Conservation (phyloP, 2,329 filamentous ascomycete species). For the Immersiporthe knoxdaviesiana region DNA sequence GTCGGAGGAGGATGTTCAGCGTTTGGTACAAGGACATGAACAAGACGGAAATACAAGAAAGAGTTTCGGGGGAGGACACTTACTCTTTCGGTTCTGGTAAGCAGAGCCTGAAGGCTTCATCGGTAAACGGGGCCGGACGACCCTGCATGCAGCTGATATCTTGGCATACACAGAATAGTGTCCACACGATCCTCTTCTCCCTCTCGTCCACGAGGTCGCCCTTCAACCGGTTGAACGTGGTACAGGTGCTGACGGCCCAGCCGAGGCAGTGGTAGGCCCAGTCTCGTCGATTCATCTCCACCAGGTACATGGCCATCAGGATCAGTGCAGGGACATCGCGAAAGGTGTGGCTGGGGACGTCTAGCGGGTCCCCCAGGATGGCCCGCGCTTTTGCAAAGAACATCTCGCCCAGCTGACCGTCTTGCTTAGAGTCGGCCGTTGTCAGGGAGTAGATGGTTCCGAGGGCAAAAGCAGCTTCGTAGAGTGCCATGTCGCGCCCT, state of each 20-base stretch:
- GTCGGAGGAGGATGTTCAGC: conserved; percentile 11
- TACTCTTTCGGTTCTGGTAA: conserved; percentile 47
- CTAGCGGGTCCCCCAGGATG: conserved; percentile 51
- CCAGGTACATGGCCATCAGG: conserved; percentile 52
- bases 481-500: conserved; percentile 46
- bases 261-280: conserved; percentile 52
- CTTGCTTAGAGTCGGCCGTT: conserved; percentile 36
- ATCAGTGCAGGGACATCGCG: conserved; percentile 49
- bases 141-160: conserved; percentile 54
- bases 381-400: conserved; percentile 49
- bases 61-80: conserved; percentile 33
- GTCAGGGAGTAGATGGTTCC: conserved; percentile 40
- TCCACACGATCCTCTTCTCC: conserved; percentile 55
- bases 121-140: conserved; percentile 49
- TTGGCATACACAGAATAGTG: conserved; percentile 54
- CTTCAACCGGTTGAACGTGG: conserved; percentile 53
- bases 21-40: conserved; percentile 1
- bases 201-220: conserved; percentile 51
- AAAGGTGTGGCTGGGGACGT: conserved; percentile 46
- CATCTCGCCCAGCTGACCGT: conserved; percentile 44
- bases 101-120: conserved; percentile 51
- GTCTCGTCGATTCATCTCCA: conserved; percentile 54
- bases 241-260: conserved; percentile 51
- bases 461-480: conserved; percentile 51
- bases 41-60: conserved; percentile 12